Evolutionary conservation across 768 basidiomycete genomes (phyloP).

Genomic region (Agrocybe praecox): DNA sequence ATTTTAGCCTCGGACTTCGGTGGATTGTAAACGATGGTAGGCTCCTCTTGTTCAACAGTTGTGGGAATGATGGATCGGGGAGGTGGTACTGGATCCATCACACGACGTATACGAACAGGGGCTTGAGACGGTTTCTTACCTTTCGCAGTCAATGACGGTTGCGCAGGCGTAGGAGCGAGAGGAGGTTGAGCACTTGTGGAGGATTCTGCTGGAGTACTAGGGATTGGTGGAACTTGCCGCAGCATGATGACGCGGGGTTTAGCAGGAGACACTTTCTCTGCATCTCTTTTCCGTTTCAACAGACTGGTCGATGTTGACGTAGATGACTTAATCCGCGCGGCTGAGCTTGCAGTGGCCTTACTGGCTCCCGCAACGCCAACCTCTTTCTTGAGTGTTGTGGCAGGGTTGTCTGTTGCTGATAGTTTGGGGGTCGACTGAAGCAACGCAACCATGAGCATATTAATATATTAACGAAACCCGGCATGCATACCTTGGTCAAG

Average conservation of each 20-base stretch:
- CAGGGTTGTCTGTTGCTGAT: slow-evolving; percentile 4
- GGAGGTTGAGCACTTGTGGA: slow-evolving; percentile 4
- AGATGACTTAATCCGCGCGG: slow-evolving; percentile 16
- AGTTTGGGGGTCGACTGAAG: slow-evolving; percentile 10
- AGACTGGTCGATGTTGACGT: slow-evolving; percentile 17
- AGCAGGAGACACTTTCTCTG: slow-evolving; percentile 28
- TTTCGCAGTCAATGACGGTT: slow-evolving; percentile 5
- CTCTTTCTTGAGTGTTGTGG: slow-evolving; percentile 9
- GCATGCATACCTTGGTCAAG: slow-evolving; percentile 19
- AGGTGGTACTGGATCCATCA: slow-evolving; percentile 19
- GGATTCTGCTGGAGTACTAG: slow-evolving; percentile 9
- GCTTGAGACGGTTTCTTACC: slow-evolving; percentile 12
- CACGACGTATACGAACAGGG: slow-evolving; percentile 19
- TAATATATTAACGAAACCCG: background rate
- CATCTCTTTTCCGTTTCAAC: slow-evolving; percentile 45
- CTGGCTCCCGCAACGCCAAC: slow-evolving; percentile 9
- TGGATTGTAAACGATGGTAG: slow-evolving; percentile 1
- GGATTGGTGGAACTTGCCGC: slow-evolving; percentile 29
- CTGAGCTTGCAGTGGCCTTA: slow-evolving; percentile 11
- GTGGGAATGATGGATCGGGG: background rate
- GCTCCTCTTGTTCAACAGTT: slow-evolving; percentile 1
- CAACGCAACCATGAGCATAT: background rate
- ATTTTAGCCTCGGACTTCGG: slow-evolving; percentile 1
- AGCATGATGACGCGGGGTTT: slow-evolving; percentile 27
- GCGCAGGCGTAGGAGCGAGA: background rate